These are phyloP conservation scores for Mycena chlorophos DNA, from an alignment of 768 basidiomycete species.

Conservation along the genomic window DNA sequence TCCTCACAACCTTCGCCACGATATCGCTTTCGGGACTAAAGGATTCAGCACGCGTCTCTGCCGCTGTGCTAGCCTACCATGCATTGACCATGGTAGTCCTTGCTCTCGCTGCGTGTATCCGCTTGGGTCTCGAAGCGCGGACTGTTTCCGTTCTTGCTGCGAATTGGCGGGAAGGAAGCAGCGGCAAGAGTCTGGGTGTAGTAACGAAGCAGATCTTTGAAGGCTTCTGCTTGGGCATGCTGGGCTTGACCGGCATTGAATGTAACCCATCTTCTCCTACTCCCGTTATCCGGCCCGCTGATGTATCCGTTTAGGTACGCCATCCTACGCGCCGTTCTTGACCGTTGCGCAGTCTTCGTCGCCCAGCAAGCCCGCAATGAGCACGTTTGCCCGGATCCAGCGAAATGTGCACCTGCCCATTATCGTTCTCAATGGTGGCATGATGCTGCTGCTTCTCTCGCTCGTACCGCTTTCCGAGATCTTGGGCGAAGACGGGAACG, in stretches of 20 bases:
- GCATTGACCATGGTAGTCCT: slow-evolving; percentile 60
- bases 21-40: slow-evolving; percentile 59
- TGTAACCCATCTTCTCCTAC: slow-evolving; percentile 38
- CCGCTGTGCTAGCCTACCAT: slow-evolving; percentile 59
- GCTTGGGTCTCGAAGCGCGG: slow-evolving; percentile 42
- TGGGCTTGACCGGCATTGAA: slow-evolving; percentile 73
- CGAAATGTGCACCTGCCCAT: slow-evolving; percentile 65
- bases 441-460: slow-evolving; percentile 63
- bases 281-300: not conserved
- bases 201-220: slow-evolving; percentile 55
- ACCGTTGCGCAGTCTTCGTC: not conserved
- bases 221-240: slow-evolving; percentile 69
- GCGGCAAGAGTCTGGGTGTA: slow-evolving; percentile 32
- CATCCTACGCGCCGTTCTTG: slow-evolving; percentile 56
- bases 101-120: slow-evolving; percentile 47
- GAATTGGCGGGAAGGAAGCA: slow-evolving; percentile 56
- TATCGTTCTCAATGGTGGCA: slow-evolving; percentile 52
- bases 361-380: slow-evolving; percentile 47
- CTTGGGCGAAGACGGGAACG: slow-evolving; percentile 28
- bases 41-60: slow-evolving; percentile 63
- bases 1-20: slow-evolving; percentile 54
- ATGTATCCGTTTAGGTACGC: slow-evolving; percentile 43
- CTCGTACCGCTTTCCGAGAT: slow-evolving; percentile 54
- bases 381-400: slow-evolving; percentile 54
- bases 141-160: slow-evolving; percentile 47